Evolutionary conservation across 2,329 filamentous ascomycete species (phyloP).

Genomic region (Fusarium solani-melongenae): DNA sequence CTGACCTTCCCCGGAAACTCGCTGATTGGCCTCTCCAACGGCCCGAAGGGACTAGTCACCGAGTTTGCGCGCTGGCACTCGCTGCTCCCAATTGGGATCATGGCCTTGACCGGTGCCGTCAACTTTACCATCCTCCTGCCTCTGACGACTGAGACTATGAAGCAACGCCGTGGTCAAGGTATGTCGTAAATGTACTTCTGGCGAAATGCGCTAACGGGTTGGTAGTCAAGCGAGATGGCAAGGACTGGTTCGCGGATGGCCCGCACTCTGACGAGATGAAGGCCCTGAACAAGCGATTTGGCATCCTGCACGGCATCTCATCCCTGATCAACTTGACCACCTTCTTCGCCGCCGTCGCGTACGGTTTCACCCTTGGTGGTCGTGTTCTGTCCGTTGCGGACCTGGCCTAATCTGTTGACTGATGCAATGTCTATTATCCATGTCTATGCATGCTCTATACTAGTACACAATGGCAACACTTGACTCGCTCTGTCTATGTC

Average conservation of each 20-base stretch:
- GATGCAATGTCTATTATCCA: slow-evolving; percentile 2
- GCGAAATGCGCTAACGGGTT: slow-evolving; percentile 26
- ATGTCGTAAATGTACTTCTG: slow-evolving; percentile 41
- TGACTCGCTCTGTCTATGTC: neutral
- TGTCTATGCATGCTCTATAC: slow-evolving; percentile 10
- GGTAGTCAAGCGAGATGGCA: slow-evolving; percentile 85
- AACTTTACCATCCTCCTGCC: slow-evolving; percentile 82
- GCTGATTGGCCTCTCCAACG: slow-evolving; percentile 58
- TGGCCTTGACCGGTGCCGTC: slow-evolving; percentile 75
- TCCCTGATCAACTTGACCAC: slow-evolving; percentile 81
- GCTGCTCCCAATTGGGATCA: slow-evolving; percentile 74
- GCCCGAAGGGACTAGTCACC: slow-evolving; percentile 68
- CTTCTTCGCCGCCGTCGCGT: slow-evolving; percentile 76
- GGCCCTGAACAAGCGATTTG: slow-evolving; percentile 81
- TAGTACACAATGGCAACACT: slow-evolving; percentile 28
- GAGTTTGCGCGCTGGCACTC: slow-evolving; percentile 71
- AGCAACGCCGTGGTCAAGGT: slow-evolving; percentile 83
- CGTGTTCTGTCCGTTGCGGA: slow-evolving; percentile 61
- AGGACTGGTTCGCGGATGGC: slow-evolving; percentile 82
- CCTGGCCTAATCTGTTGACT: slow-evolving; percentile 30
- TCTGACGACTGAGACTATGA: slow-evolving; percentile 79
- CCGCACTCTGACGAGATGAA: slow-evolving; percentile 89
- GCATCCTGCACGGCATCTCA: slow-evolving; percentile 82
- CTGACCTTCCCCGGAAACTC: slow-evolving; percentile 81
- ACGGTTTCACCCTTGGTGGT: slow-evolving; percentile 79